A percentile compares a stretch with the other conserved stretches of the same genome.
Evolutionary conservation across 805 yeast genomes (phyloP).

Genomic region (Sugiyamaella lignohabitans): DNA sequence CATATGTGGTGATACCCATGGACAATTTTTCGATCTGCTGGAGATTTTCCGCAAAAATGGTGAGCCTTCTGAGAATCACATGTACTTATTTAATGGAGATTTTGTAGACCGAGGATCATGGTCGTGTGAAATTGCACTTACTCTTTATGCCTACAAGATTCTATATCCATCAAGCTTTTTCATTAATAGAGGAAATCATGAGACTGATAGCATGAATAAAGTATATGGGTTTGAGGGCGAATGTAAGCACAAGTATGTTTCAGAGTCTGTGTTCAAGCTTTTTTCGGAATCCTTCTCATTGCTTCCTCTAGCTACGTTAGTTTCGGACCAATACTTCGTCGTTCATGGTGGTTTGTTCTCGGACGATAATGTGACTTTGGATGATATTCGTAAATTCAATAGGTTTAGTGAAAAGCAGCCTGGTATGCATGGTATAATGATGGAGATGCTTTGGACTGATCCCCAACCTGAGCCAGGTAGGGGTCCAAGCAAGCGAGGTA

Average conservation of each 20-base stretch:
- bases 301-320: slow-evolving; percentile 77
- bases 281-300: slow-evolving; percentile 82
- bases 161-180: slow-evolving; percentile 63
- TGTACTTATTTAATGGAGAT: slow-evolving; percentile 90
- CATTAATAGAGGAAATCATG: slow-evolving; percentile 94
- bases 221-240: slow-evolving; percentile 96
- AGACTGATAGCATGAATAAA: slow-evolving; percentile 93
- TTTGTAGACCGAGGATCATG: slow-evolving; percentile 97
- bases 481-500: slow-evolving; percentile 86
- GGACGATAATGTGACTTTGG: slow-evolving; percentile 59
- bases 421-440: slow-evolving; percentile 83
- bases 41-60: slow-evolving; percentile 75
- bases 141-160: slow-evolving; percentile 70
- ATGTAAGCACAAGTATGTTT: slow-evolving; percentile 75
- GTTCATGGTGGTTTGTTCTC: slow-evolving; percentile 96
- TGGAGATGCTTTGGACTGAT: slow-evolving; percentile 97
- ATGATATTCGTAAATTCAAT: slow-evolving; percentile 66
- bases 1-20: slow-evolving; percentile 96
- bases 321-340: slow-evolving; percentile 72
- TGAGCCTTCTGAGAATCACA: slow-evolving; percentile 55
- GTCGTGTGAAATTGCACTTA: slow-evolving; percentile 93
- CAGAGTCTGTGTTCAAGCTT: slow-evolving; percentile 69
- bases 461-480: slow-evolving; percentile 78
- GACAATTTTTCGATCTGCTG: slow-evolving; percentile 86
- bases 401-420: slow-evolving; percentile 71